Conservation (phyloP, 495 filamentous ascomycete species). For the Beverwykella pulmonaria region DNA sequence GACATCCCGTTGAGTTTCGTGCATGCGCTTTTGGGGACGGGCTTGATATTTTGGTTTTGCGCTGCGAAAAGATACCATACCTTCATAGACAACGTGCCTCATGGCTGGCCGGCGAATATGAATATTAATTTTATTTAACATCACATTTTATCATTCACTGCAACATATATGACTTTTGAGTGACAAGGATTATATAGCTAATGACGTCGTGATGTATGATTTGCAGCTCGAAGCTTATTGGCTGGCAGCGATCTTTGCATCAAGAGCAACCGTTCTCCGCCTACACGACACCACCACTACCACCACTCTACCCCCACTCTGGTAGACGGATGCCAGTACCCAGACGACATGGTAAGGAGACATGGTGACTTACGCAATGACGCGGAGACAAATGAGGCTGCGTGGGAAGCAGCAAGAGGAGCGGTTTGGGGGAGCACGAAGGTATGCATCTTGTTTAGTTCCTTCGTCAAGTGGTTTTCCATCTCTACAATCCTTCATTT, state of each 20-base stretch:
- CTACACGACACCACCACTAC: not conserved
- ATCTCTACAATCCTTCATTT: not conserved
- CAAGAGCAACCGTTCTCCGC: not conserved
- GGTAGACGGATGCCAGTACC: not conserved
- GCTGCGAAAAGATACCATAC: not conserved
- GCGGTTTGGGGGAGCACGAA: constrained; percentile 63
- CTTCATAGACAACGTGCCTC: not conserved
- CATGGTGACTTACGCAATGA: constrained; percentile 50
- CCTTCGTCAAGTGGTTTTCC: not conserved
- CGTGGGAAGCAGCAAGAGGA: constrained; percentile 64
- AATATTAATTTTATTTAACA: not conserved
- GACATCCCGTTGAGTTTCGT: not conserved
- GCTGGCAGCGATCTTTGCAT: not conserved
- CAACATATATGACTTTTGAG: too few species aligned
- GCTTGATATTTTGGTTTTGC: not conserved
- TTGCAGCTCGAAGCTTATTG: not conserved
- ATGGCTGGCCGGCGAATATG: not conserved
- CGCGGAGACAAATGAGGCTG: constrained; percentile 61
- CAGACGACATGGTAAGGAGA: not conserved
- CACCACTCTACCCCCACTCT: not conserved
- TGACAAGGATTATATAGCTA: too few species aligned
- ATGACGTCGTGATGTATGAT: not conserved
- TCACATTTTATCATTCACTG: too few species aligned
- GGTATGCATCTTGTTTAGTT: constrained; percentile 42
- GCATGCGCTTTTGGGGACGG: not conserved